Base-by-base conservation (phyloP, 805 yeast genomes). In the Metschnikowia lunata region DNA sequence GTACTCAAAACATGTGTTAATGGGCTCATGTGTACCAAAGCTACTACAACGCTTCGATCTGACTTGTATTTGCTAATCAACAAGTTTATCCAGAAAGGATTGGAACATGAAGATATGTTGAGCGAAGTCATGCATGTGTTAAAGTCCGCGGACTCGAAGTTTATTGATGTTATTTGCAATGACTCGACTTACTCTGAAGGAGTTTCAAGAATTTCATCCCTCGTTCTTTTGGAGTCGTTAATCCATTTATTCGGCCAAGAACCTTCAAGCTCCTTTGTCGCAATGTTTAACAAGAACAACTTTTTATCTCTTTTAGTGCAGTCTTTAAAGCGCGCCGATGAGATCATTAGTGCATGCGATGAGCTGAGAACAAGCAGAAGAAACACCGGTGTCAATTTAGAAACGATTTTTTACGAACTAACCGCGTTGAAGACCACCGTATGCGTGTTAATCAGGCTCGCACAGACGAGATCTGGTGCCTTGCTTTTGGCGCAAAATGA, bases 161-260 rank as follows among this genome's bases (percentile, higher is more conserved):
- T 88, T 41, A 70, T 88, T 26, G 82, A 79, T 14, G 72, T 77
- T 1, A 72, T 88, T 29, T 83, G 88, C 57, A 80, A 79, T 47
- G 98, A 93, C 65, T 82, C 93, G 0, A 76, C 88, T 12, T 72
- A 80, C 42, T 88, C 90, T 3, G 93, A 85, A 53, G 93, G 91
- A 1, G 69, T 84, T 0, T 76, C 84, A 7, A 76, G 93, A 52
- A 75, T 89, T 9, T 81, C 91, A 0, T 82, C 96, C 2, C 69
- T 90, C 11, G 59, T 88, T n/a, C 67, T 90, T 11, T 62, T 93
- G 49, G 95, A 88, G 54, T 73, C 84, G 1, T 63, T 83, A 40
- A 73, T 81, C 26, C 81, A 79, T 45, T 60, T 81, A 32, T 76
- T 83, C 1, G 72, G 74, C 29, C 55, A 65, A n/a, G 71, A 72